Percentiles rank a stretch among this genome's conserved stretches.
phyloP scores from a whole-genome alignment of 169 alveolate genomes.

The Plasmodium malariae region DNA sequence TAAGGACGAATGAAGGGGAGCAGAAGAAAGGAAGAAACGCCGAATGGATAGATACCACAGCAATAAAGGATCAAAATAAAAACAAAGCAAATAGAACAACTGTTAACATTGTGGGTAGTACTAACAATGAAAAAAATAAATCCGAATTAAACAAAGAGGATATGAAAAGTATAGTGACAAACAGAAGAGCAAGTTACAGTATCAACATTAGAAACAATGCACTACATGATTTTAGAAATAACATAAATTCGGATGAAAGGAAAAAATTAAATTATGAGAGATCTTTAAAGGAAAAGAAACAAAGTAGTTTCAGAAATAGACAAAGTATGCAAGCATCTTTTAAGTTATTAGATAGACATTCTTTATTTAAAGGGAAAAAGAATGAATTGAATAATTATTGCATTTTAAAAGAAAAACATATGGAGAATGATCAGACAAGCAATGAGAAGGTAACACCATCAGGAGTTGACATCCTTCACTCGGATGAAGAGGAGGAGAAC shows the following conservation, averaged over 20 bases:
- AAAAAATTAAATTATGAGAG: not conserved
- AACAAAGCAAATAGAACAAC: not conserved
- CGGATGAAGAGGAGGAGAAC: not conserved
- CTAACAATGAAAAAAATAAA: not conserved
- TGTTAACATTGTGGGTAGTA: not conserved
- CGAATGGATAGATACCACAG: not conserved
- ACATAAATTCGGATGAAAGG: constrained; percentile 3
- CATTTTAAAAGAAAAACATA: no score
- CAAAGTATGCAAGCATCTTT: not conserved
- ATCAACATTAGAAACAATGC: not conserved
- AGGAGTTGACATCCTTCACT: not conserved
- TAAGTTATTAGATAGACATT: not conserved
- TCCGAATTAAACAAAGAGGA: not conserved
- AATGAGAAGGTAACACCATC: no score
- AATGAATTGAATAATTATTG: no score
- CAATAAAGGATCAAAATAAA: not conserved
- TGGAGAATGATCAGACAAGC: no score
- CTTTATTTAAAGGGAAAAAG: no score
- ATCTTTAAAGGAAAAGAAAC: not conserved
- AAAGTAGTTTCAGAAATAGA: not conserved
- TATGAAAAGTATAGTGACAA: not conserved
- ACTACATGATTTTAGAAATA: constrained; percentile 1
- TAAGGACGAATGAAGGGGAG: not conserved
- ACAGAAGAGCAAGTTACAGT: constrained; percentile 51
- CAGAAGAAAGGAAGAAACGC: not conserved